phyloP scores from a whole-genome alignment of 2,329 filamentous ascomycete genomes.

The Aspergillus viridinutans region DNA sequence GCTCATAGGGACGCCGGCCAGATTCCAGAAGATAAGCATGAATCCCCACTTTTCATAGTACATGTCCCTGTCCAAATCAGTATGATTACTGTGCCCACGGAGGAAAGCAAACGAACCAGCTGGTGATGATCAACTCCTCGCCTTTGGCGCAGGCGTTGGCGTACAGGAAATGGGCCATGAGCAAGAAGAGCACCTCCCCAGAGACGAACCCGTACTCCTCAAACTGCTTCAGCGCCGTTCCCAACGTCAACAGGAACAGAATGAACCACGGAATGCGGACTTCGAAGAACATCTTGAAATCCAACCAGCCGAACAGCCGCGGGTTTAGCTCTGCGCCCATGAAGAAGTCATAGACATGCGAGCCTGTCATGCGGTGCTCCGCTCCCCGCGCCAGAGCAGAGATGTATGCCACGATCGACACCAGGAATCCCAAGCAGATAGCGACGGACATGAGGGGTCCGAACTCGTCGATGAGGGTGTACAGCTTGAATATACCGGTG shows the following conservation, averaged over 20 bases:
- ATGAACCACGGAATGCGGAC: slow-evolving; percentile 94
- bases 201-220: slow-evolving; percentile 80
- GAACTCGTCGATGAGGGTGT: slow-evolving; percentile 90
- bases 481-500: slow-evolving; percentile 76
- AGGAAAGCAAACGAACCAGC: slow-evolving; percentile 54
- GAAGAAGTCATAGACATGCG: slow-evolving; percentile 79
- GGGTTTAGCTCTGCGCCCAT: slow-evolving; percentile 86
- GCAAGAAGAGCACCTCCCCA: slow-evolving; percentile 71
- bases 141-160: slow-evolving; percentile 88
- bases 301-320: slow-evolving; percentile 72
- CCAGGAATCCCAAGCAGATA: slow-evolving; percentile 81
- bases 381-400: slow-evolving; percentile 77
- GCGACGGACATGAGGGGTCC: slow-evolving; percentile 88
- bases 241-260: slow-evolving; percentile 69
- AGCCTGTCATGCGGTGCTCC: slow-evolving; percentile 85
- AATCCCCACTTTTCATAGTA: slow-evolving; percentile 96
- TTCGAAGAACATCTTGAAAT: slow-evolving; percentile 95
- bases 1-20: slow-evolving; percentile 81
- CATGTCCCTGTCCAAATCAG: slow-evolving; percentile 60
- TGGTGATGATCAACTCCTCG: slow-evolving; percentile 82
- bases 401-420: slow-evolving; percentile 75
- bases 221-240: slow-evolving; percentile 73
- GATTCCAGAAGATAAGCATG: slow-evolving; percentile 97
- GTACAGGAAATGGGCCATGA: slow-evolving; percentile 87
- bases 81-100: too few relatives aligned